phyloP scores from a whole-genome alignment of 2,329 filamentous ascomycete genomes.

The Paramyrothecium roridum region DNA sequence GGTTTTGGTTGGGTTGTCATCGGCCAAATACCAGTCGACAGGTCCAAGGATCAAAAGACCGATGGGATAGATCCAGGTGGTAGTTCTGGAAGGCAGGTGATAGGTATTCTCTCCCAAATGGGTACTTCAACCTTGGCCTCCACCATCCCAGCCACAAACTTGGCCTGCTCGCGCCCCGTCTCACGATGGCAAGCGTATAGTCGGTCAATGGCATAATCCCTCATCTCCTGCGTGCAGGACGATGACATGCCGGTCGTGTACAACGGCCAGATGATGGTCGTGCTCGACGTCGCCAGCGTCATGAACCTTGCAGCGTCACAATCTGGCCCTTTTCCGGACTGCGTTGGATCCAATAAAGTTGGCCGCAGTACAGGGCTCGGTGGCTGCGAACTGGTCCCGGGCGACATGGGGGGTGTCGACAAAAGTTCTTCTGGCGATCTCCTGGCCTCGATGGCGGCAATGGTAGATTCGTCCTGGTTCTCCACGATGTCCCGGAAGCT shows the following conservation, averaged over 20 bases:
- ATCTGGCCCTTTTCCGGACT: slow-evolving; percentile 23
- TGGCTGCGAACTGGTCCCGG: slow-evolving; percentile 12
- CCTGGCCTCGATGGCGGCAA: slow-evolving; percentile 21
- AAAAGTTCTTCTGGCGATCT: slow-evolving; percentile 1
- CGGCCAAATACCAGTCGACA: too few species aligned
- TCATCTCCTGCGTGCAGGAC: slow-evolving; percentile 36
- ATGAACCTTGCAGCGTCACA: slow-evolving; percentile 42
- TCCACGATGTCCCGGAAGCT: slow-evolving; percentile 32
- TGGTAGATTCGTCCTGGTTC: slow-evolving; percentile 9
- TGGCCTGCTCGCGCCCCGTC: slow-evolving; percentile 42
- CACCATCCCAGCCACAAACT: slow-evolving; percentile 38
- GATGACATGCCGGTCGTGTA: slow-evolving; percentile 47
- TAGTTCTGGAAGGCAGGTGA: slow-evolving; percentile 21
- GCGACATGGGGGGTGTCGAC: neutral
- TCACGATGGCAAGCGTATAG: slow-evolving; percentile 41
- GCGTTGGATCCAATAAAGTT: slow-evolving; percentile 37
- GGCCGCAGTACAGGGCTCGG: slow-evolving; percentile 16
- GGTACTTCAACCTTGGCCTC: slow-evolving; percentile 28
- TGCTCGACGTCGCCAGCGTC: slow-evolving; percentile 44
- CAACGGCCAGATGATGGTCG: slow-evolving; percentile 48
- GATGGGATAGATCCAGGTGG: slow-evolving; percentile 17
- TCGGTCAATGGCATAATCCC: slow-evolving; percentile 41
- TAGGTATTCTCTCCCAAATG: slow-evolving; percentile 20
- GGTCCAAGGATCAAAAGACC: slow-evolving; percentile 8
- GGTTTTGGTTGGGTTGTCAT: too few species aligned